Percentiles rank a stretch among this genome's conserved stretches.
phyloP scores from a whole-genome alignment of 2,329 filamentous ascomycete genomes.

The Ceratocystis eucalypticola region DNA sequence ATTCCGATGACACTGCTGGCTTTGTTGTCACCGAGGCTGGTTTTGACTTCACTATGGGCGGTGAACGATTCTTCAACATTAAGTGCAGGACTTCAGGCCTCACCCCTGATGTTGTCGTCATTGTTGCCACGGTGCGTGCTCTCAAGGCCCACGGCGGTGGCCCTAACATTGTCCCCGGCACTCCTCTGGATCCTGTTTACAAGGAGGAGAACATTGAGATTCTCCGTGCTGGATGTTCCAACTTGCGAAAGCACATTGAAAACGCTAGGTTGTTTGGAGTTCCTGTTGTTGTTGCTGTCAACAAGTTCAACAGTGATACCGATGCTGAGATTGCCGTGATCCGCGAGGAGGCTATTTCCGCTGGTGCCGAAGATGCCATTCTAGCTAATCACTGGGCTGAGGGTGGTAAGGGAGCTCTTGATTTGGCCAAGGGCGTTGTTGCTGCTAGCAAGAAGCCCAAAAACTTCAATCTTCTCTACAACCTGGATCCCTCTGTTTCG shows the following conservation, averaged over 20 bases:
- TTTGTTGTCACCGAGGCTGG: slow-evolving; percentile 95
- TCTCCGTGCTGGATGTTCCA: slow-evolving; percentile 78
- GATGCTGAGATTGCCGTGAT: slow-evolving; percentile 82
- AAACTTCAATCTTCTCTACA: slow-evolving; percentile 77
- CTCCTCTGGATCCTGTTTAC: slow-evolving; percentile 75
- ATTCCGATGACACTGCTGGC: slow-evolving; percentile 65
- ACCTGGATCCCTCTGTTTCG: slow-evolving; percentile 49
- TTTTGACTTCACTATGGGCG: slow-evolving; percentile 99
- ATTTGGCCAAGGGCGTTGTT: slow-evolving; percentile 78
- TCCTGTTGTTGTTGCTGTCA: slow-evolving; percentile 92
- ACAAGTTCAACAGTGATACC: slow-evolving; percentile 89
- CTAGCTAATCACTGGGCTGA: slow-evolving; percentile 94
- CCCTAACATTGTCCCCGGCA: slow-evolving; percentile 81
- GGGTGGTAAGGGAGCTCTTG: slow-evolving; percentile 77
- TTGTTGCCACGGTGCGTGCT: slow-evolving; percentile 89
- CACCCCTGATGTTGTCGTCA: slow-evolving; percentile 80
- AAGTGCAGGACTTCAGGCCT: slow-evolving; percentile 94
- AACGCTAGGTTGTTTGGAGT: slow-evolving; percentile 84
- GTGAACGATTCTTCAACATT: slow-evolving; percentile 99
- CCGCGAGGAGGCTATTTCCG: slow-evolving; percentile 78
- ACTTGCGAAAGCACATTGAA: slow-evolving; percentile 85
- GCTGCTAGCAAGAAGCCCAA: slow-evolving; percentile 70
- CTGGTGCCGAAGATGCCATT: slow-evolving; percentile 87
- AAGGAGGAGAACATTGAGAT: slow-evolving; percentile 87
- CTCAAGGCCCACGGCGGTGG: slow-evolving; percentile 95